Evolutionary conservation across 108 stramenopile species (phyloP).

Genomic region (Epithemia pelagica): DNA sequence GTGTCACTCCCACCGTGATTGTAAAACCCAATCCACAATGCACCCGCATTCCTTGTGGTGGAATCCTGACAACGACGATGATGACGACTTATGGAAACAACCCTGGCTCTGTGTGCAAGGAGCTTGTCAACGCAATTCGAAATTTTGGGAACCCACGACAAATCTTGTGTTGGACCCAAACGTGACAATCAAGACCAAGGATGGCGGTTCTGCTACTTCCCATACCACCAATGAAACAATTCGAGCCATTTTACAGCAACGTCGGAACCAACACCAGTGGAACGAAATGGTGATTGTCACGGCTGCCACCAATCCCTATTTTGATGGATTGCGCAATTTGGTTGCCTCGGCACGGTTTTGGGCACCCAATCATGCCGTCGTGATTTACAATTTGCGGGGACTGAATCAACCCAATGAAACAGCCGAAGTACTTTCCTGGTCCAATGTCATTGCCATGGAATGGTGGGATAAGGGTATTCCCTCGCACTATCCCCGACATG

Average conservation of each 20-base stretch:
- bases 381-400: constrained; percentile 31
- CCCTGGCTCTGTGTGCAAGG: constrained; percentile 6
- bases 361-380: constrained; percentile 18
- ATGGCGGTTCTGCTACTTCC: background rate
- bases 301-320: constrained; percentile 16
- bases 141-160: background rate
- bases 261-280: background rate
- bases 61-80: background rate
- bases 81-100: background rate
- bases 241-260: background rate
- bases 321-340: constrained; percentile 22
- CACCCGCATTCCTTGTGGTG: too few relatives aligned
- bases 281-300: constrained; percentile 20
- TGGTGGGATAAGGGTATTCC: constrained; percentile 25
- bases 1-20: constrained; percentile 17
- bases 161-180: background rate
- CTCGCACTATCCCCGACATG: constrained; percentile 15
- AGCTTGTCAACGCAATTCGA: background rate
- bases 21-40: constrained; percentile 3
- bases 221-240: background rate
- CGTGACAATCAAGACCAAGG: too few relatives aligned
- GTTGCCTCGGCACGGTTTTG: constrained; percentile 25
- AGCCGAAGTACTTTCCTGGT: constrained; percentile 11
- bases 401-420: background rate
- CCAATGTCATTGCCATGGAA: constrained; percentile 17